These are phyloP conservation scores for Lecanicillium sp. DNA, from an alignment of 2,329 filamentous ascomycete species.

Conservation along the genomic window DNA sequence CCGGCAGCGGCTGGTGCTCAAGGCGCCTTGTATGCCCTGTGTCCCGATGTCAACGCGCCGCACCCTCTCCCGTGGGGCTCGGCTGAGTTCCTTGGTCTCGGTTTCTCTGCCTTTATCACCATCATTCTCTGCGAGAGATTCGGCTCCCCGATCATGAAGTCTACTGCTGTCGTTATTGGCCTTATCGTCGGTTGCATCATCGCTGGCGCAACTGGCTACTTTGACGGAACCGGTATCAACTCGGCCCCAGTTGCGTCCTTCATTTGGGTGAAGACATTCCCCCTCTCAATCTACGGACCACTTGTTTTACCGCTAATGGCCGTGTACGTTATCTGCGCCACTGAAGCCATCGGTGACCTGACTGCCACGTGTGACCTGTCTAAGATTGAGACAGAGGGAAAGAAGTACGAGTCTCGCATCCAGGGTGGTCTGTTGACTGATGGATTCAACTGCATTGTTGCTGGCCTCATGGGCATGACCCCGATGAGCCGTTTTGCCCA, in stretches of 20 bases:
- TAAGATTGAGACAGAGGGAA: constrained; percentile 63
- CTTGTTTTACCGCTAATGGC: constrained; percentile 65
- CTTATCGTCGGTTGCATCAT: constrained; percentile 71
- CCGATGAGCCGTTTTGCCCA: constrained; percentile 76
- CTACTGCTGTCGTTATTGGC: constrained; percentile 66
- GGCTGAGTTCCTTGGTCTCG: constrained; percentile 68
- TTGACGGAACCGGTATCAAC: constrained; percentile 60
- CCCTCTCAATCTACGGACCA: constrained; percentile 61
- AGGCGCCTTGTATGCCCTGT: constrained; percentile 47
- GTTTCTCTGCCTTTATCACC: constrained; percentile 71
- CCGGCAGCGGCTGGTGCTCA: constrained; percentile 35
- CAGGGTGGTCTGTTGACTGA: constrained; percentile 74
- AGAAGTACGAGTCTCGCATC: constrained; percentile 65
- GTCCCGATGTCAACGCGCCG: constrained; percentile 60
- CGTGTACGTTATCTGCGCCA: constrained; percentile 65
- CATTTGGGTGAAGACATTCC: constrained; percentile 73
- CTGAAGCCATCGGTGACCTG: constrained; percentile 73
- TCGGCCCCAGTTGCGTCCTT: constrained; percentile 64
- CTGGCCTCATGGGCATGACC: constrained; percentile 70
- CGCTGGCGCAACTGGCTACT: constrained; percentile 69
- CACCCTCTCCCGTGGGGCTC: constrained; percentile 70
- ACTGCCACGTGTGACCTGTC: constrained; percentile 77
- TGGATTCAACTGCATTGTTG: constrained; percentile 65
- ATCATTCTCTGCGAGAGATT: constrained; percentile 78
- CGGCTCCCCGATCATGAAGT: constrained; percentile 78